These are phyloP conservation scores for Murraya paniculata DNA, from an alignment of 345 rosid species.

Conservation along the genomic window DNA sequence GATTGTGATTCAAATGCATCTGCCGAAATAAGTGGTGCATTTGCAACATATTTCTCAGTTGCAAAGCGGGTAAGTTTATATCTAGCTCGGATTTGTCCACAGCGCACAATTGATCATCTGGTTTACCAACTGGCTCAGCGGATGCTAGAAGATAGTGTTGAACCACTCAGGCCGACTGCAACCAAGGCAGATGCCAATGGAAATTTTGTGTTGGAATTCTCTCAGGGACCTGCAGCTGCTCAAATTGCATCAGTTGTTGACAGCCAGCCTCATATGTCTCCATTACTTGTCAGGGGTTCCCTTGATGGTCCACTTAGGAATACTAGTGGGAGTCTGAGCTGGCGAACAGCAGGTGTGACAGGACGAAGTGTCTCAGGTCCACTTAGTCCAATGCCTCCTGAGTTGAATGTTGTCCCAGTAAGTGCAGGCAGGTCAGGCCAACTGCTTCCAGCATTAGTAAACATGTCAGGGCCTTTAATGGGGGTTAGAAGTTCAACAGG, in stretches of 20 bases:
- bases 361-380: conserved; percentile 95
- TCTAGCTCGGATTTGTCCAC: conserved; percentile 96
- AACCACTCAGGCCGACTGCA: conserved; percentile 58
- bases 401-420: conserved; percentile 72
- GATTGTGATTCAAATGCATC: conserved; percentile 99
- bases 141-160: conserved; percentile 91
- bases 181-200: conserved; percentile 65
- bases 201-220: conserved; percentile 82
- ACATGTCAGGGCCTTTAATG: conserved; percentile 95
- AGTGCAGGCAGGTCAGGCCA: conserved; percentile 89
- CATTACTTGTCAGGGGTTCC: conserved; percentile 90
- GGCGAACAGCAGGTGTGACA: conserved; percentile 86
- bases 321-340: conserved; percentile 89
- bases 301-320: conserved; percentile 94
- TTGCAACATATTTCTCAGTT: conserved; percentile 98
- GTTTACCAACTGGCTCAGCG: conserved; percentile 92
- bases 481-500: conserved; percentile 98
- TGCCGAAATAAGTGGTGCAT: conserved; percentile 98
- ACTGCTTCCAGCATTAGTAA: conserved; percentile 82
- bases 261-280: conserved; percentile 95
- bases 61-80: conserved; percentile 97
- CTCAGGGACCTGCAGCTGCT: conserved; percentile 86
- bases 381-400: conserved; percentile 91
- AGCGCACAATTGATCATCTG: conserved; percentile 92
- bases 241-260: conserved; percentile 71